Evolutionary conservation across 1,139 yeast genomes (phyloP), one percentile per base, ranked within the genome.

Genomic region (Sugiyamaella castrensis): DNA sequence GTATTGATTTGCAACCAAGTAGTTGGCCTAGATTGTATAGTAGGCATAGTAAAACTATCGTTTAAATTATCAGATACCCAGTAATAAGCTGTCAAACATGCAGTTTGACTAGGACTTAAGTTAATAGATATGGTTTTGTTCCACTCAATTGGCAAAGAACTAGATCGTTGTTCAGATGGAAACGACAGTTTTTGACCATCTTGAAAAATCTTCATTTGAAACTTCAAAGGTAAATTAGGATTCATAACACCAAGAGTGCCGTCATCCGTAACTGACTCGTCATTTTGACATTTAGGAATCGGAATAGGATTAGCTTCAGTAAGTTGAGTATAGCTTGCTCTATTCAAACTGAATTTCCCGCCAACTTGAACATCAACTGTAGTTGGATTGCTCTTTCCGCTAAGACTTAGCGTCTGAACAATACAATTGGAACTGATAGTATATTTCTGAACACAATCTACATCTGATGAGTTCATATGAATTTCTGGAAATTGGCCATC

Each of bases 241-340:
- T 43, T 43, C 28, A 37, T 6, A 16, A 43, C 11, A 8, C 12
- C 19, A 6, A 43, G 4, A n/a, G n/a, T 16, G 16, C 43, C 43
- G 6, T 28, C 29, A 11, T 27, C 30, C 7, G 31, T 13, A 9
- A 9, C n/a, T 8, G 37, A 32, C 24, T 4, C 5, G 13, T 43
- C 34, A 12, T 43, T 43, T 11, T 30, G 16, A 7, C 37, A 27
- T 4, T 12, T 5, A 3, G 47, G 47, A 26, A 43, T 43, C 1
- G 41, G 36, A 11, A 43, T 43, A 11, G 47, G 47, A 15, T 24
- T 15, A 6, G 37, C 47, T 24, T 43, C 47, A 6, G 47, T 43
- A 9, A 43, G 29, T 28, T 43, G 47, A 11, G 47, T 43, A 28
- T 43, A 43, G 29, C 47, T 43, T 7, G 47, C 47, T 15, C 47